These are phyloP conservation scores for Hypseocharis bilobata DNA, from an alignment of 441 rosid genomes.

Conservation along the genomic window DNA sequence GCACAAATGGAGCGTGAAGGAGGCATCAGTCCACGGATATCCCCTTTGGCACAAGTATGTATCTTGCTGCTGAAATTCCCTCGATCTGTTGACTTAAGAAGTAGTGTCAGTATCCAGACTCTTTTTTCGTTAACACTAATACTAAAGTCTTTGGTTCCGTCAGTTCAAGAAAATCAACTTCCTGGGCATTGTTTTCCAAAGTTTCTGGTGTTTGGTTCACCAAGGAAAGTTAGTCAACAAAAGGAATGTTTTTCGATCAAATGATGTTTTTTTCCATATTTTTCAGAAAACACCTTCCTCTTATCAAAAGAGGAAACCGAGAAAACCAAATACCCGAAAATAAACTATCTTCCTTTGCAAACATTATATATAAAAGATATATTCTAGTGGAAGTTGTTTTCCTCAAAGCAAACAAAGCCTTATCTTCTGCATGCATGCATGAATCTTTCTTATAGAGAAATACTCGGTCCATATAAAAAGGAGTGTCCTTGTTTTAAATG, in stretches of 20 bases:
- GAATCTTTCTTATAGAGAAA: too few relatives aligned
- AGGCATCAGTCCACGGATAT: slow-evolving; percentile 84
- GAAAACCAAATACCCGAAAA: too few relatives aligned
- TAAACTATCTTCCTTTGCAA: neutral
- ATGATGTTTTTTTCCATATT: neutral
- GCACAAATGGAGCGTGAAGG: slow-evolving; percentile 99
- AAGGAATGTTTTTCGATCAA: neutral
- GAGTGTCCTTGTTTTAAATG: too few relatives aligned
- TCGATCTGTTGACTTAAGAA: neutral
- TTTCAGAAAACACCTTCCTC: neutral
- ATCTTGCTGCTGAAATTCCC: neutral
- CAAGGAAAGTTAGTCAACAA: neutral
- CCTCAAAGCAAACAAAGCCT: too few relatives aligned
- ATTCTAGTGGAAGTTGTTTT: too few relatives aligned
- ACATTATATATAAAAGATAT: too few relatives aligned
- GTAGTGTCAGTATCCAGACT: neutral
- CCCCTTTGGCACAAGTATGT: slow-evolving; percentile 91
- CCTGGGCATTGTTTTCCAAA: neutral
- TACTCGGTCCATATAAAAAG: too few relatives aligned
- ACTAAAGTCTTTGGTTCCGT: neutral
- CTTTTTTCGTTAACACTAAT: neutral
- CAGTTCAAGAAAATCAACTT: neutral
- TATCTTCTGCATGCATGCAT: too few relatives aligned
- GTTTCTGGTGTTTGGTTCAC: neutral
- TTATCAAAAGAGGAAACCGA: neutral